Base-by-base conservation (phyloP, 495 filamentous ascomycete species). In the Neurospora africana region DNA sequence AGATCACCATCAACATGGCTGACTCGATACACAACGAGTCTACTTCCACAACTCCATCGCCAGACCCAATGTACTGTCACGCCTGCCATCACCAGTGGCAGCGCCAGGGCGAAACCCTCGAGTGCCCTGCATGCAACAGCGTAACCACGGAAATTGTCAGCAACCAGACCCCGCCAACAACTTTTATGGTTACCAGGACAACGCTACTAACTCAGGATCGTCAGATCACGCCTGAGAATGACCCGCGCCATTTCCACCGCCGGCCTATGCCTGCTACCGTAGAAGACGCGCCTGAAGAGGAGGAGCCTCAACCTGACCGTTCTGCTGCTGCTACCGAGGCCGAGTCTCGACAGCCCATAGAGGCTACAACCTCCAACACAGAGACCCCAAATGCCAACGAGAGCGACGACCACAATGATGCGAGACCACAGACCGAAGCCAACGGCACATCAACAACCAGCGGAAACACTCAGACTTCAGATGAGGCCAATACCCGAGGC, bases 1-100 rank as follows among this genome's bases (percentile, higher is more conserved):
- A 37, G 27, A 1, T 23, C 27, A 21, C 35, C 68, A 40, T 23
- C 33, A 43, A 43, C 39, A 76, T 76, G 75, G 53, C 70, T 36
- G 71, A 73, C 70, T 33, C 53, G 17, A 61, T 17, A 53, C 23
- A 43, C 43, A 72, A 37, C 37, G 21, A 65, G 27, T 65, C 53
- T 8, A 65, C 53, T 30, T 33, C 27, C 27, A 65, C 27, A 10
- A 33, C 53, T 65, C 53, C 53, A 33, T 33, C 53, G 35, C 27
- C 38, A 30, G 65, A 76, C 36, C 44, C 67, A 9, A 72, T 78
- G 75, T 77, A 77, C 40, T 78, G 77, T 65, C 77, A 78, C 68
- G 72, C 61, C n/a, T 78, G 77, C 71, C 77, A 78, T 39, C 68
- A 76, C 23, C 68, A 77, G 61, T 78, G 77, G 77, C 72, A 76